Evolutionary conservation across 345 rosid species (phyloP).

Genomic region (Microthlaspi erraticum): DNA sequence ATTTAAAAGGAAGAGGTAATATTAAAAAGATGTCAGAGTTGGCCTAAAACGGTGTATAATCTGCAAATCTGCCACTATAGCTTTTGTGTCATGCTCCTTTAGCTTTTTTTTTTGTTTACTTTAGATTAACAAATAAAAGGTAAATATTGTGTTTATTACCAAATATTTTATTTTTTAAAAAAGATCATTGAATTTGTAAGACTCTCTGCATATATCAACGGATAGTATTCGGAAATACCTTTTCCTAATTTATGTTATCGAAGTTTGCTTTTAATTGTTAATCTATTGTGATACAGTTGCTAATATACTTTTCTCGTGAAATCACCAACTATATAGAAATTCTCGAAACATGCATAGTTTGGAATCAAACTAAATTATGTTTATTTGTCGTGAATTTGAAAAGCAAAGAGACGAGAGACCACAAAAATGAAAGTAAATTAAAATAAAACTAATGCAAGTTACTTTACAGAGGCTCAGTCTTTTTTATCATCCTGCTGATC

Average conservation of each 20-base stretch:
- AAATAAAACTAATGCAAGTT: slow-evolving; percentile 20
- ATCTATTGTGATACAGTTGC: neutral
- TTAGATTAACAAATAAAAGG: slow-evolving; percentile 46
- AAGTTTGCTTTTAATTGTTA: neutral
- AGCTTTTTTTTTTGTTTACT: slow-evolving; percentile 43
- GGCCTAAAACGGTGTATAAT: slow-evolving; percentile 47
- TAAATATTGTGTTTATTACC: slow-evolving; percentile 46
- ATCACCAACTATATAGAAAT: neutral
- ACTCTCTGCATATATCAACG: slow-evolving; percentile 10
- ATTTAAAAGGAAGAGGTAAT: slow-evolving; percentile 4
- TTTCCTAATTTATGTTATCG: neutral
- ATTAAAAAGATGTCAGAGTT: slow-evolving; percentile 43
- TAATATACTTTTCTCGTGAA: slow-evolving; percentile 4
- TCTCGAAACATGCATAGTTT: slow-evolving; percentile 17
- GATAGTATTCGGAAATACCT: neutral
- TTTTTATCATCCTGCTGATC: slow-evolving; percentile 46
- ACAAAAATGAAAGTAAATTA: neutral
- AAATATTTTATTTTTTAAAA: neutral
- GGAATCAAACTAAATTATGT: slow-evolving; percentile 16
- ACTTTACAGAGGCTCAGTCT: slow-evolving; percentile 41
- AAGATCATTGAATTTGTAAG: neutral
- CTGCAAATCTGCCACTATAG: slow-evolving; percentile 45
- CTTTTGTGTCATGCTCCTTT: slow-evolving; percentile 44
- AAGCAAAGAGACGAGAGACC: slow-evolving; percentile 25
- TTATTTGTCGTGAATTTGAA: neutral